phyloP scores from a whole-genome alignment of 176 grass and related monocot species.

The Olyra latifolia region DNA sequence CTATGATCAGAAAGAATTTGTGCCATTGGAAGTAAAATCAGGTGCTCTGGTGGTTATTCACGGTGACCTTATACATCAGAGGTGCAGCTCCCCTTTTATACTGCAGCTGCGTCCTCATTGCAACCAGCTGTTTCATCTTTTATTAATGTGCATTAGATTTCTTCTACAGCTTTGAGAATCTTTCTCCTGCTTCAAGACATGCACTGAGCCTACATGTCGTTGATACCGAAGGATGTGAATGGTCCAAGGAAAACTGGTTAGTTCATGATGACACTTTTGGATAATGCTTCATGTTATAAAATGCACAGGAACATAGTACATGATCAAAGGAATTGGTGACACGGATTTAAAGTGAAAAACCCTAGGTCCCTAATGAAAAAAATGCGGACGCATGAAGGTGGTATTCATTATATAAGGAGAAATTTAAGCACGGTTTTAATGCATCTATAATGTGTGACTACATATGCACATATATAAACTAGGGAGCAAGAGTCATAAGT shows the following conservation, averaged over 20 bases:
- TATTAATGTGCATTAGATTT: conserved; percentile 11
- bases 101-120: neutral
- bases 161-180: conserved; percentile 77
- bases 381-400: too few species aligned
- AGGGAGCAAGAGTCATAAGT: too few species aligned
- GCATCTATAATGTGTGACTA: too few species aligned
- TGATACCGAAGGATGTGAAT: conserved; percentile 78
- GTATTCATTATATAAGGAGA: too few species aligned
- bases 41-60: conserved; percentile 89
- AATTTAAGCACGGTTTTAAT: too few species aligned
- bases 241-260: conserved; percentile 93
- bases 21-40: conserved; percentile 85
- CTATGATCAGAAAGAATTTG: conserved; percentile 76
- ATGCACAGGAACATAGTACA: too few species aligned
- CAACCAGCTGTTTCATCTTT: conserved; percentile 18
- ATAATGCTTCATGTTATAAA: neutral
- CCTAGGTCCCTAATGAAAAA: too few species aligned
- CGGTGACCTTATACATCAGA: conserved; percentile 94
- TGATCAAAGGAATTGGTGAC: too few species aligned
- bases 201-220: conserved; percentile 83
- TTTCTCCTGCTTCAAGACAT: conserved; percentile 81
- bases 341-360: too few species aligned
- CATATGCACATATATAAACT: too few species aligned
- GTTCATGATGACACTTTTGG: conserved; percentile 24
- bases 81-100: conserved; percentile 44